These are phyloP conservation scores for sorghum (Sorghum bicolor) DNA, from an alignment of 176 grass and related monocot genomes.

Conservation along the genomic window DNA sequence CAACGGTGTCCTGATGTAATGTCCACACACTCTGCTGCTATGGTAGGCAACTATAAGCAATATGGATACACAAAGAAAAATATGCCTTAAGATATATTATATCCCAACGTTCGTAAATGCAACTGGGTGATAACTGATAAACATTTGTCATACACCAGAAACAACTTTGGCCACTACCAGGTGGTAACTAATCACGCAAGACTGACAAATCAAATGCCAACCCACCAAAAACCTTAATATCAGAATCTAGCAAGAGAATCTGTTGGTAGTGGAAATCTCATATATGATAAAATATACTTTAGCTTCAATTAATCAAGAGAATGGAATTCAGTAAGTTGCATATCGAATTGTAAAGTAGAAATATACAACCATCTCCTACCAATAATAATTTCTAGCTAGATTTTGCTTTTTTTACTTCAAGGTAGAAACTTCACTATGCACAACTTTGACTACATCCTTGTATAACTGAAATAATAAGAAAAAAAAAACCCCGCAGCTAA, in stretches of 20 bases:
- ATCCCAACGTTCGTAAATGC: not conserved
- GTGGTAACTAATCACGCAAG: not conserved
- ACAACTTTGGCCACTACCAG: not conserved
- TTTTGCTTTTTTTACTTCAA: not conserved
- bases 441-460: not conserved
- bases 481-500: not conserved
- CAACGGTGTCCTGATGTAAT: not conserved
- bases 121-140: not conserved
- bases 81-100: not conserved
- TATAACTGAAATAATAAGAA: not conserved
- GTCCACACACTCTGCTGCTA: not conserved
- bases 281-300: not conserved
- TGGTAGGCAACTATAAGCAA: not conserved
- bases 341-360: not conserved
- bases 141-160: not conserved
- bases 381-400: not conserved
- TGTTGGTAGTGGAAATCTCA: not conserved
- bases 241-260: not conserved
- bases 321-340: not conserved
- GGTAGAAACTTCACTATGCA: not conserved
- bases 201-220: not conserved
- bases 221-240: not conserved
- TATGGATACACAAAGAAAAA: not conserved
- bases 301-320: slow-evolving; percentile 10
- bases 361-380: not conserved